Evolutionary conservation across 257 asterid genomes (phyloP), one percentile per base, ranked within the genome.

Genomic region (Salvia miltiorrhiza): DNA sequence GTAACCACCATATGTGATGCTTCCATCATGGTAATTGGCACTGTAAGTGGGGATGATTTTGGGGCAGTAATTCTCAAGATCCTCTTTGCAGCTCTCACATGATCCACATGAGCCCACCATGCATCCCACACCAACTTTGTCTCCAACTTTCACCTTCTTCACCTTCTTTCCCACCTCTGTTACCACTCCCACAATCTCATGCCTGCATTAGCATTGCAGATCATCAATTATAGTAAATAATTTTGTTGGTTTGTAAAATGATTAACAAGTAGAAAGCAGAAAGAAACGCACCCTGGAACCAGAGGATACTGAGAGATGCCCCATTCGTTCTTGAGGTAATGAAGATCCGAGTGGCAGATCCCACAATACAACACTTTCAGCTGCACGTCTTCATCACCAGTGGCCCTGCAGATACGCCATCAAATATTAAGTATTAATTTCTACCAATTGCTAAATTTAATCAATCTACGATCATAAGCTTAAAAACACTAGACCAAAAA

Each of bases 121-220:
- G 77, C 87, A 80, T 37, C 90, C 90, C 0, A 85, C 79, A 1
- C 90, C 86, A 0, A 80, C 84, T 70, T 56, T 82, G 41, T 85
- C 87, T 3, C 90, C 90, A 0, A 77, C 81, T 68, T 79, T 80
- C 60, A 79, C 62, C 1, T 67, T 80, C 21, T 58, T 7, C 12
- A 85, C 90, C 44, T 74, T 73, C 69, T 64, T 76, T 1, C 90
- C 90, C 0, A 85, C 78, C 69, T 80, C 87, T 1, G 87, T 85
- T 17, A 77, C 90, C 47, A 63, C 79, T 10, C 90, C 90, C 4
- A 73, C 84, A 68, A 85, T 73, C 63, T 85, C 90, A 44, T 85
- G 90, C 70, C 76, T 71, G 64, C 26, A 32, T n/a, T n/a, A n/a
- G n/a, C n/a, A 19, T 17, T 2, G 5, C 4, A 30, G 3, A 37